Base-by-base conservation (phyloP, 306 rosid species). In the Malus asiatica region DNA sequence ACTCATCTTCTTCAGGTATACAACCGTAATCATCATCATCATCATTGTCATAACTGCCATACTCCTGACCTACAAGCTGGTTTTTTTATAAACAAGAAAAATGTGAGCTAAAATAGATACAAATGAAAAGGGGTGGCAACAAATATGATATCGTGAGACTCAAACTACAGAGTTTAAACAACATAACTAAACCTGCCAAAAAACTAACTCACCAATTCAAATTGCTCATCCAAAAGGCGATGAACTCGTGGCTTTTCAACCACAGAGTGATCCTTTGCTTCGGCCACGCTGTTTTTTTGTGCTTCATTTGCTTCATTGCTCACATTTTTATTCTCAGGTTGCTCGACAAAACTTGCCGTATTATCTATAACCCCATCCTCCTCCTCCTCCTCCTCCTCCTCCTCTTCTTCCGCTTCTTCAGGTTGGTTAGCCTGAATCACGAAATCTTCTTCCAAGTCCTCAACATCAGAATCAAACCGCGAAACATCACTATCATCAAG, bases 391-490 rank as follows among this genome's bases (percentile, higher is more conserved):
- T 23, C 46, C 52, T 71, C 70, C 25, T 33, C 23, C 52, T 53
- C 72, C 55, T 51, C 76, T 1, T 53, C 81, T 29, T 66, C 84
- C 18, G 78, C 77, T 66, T 77, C 90, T 35, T 75, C 89, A 0
- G 32, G 53, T 72, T 82, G 57, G 68, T 92, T 95, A 61, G 99
- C 99, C 86, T 76, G 89, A 53, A 89, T 83, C 79, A 95, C 89
- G 44, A 95, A 95, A 80, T 95, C 99, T 81, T 95, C 98, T 68
- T 95, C 99, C 83, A 95, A 82, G 74, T 95, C 98, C 80, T 92
- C 99, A 14, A 77, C 85, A 79, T 90, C 98, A 46, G 97, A 92
- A 68, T 91, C 98, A 75, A 96, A 89, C 73, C 90, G 80, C 2
- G 96, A 96, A 53, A 78, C 70, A 79, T 88, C 97, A 35, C 89